A percentile compares a stretch with the other conserved stretches of the same genome.
Evolutionary conservation across 1,139 yeast species (phyloP).

Genomic region (Taphrina wiesneri): DNA sequence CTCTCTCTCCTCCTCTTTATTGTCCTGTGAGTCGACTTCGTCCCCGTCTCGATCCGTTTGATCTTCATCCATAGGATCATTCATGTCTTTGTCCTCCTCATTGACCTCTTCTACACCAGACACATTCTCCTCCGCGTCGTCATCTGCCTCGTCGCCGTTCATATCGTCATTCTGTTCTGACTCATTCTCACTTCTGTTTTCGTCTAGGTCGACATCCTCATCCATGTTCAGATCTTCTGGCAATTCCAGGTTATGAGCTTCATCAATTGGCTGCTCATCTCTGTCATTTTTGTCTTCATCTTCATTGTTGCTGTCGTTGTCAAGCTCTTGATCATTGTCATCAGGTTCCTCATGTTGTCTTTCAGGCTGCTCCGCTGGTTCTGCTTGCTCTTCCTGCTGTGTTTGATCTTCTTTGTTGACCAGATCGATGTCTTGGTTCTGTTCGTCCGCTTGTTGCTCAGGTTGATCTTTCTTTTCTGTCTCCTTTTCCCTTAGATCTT

Average conservation of each 20-base stretch:
- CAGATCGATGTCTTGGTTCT: slow-evolving; percentile 61
- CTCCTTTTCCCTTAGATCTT: slow-evolving; percentile 66
- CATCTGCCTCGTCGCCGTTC: slow-evolving; percentile 1
- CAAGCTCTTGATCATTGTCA: slow-evolving; percentile 47
- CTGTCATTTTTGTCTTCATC: slow-evolving; percentile 44
- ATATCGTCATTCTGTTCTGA: slow-evolving; percentile 29
- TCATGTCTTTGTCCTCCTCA: slow-evolving; percentile 57
- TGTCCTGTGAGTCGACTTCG: slow-evolving; percentile 36
- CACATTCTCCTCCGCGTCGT: slow-evolving; percentile 54
- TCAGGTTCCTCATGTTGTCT: slow-evolving; percentile 57
- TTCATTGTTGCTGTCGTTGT: slow-evolving; percentile 45
- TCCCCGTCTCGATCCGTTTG: slow-evolving; percentile 24
- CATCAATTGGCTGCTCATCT: slow-evolving; percentile 59
- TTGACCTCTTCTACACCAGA: slow-evolving; percentile 48
- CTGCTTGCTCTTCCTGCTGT: slow-evolving; percentile 15
- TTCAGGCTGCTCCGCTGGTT: neutral
- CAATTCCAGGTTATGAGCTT: slow-evolving; percentile 74
- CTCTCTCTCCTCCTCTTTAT: slow-evolving; percentile 56
- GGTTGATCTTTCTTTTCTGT: slow-evolving; percentile 68
- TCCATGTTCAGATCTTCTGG: slow-evolving; percentile 71
- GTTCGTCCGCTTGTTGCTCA: slow-evolving; percentile 69
- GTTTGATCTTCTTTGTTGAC: slow-evolving; percentile 60
- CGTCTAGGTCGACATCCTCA: slow-evolving; percentile 42
- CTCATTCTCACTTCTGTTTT: slow-evolving; percentile 41
- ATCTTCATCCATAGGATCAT: slow-evolving; percentile 40